These are phyloP conservation scores for Asclepias syriaca DNA, from an alignment of 257 asterid species.

Conservation along the genomic window DNA sequence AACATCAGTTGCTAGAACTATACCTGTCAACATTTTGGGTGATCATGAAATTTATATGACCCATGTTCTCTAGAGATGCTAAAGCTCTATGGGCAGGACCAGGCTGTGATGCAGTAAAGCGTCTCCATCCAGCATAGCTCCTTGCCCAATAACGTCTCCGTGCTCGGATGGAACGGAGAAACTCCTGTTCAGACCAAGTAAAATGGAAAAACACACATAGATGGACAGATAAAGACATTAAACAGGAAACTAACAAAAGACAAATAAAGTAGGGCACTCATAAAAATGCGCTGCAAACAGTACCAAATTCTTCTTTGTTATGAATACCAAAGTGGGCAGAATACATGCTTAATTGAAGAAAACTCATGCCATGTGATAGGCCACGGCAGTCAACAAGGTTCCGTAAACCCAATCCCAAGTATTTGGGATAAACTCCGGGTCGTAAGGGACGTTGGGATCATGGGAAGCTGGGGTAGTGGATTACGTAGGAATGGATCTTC, in stretches of 20 bases:
- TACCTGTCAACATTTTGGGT: slow-evolving; percentile 99
- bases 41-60: slow-evolving; percentile 58
- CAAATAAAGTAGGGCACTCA: background rate
- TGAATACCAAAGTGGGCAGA: background rate
- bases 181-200: slow-evolving; percentile 46
- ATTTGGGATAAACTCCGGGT: too few species aligned
- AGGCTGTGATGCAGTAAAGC: slow-evolving; percentile 82
- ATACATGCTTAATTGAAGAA: background rate
- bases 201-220: background rate
- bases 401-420: too few species aligned
- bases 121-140: slow-evolving; percentile 99
- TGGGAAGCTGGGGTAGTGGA: too few species aligned
- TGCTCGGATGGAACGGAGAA: slow-evolving; percentile 63
- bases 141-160: slow-evolving; percentile 94
- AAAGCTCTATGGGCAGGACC: slow-evolving; percentile 81
- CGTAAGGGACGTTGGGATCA: too few species aligned
- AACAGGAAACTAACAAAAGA: background rate
- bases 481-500: too few species aligned
- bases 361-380: background rate
- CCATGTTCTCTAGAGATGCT: slow-evolving; percentile 84
- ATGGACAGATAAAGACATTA: background rate
- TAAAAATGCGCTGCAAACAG: background rate
- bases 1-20: slow-evolving; percentile 6
- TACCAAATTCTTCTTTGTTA: background rate
- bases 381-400: too few species aligned